Base-by-base conservation (phyloP, 768 basidiomycete species). In the Pisolithus marmoratus region DNA sequence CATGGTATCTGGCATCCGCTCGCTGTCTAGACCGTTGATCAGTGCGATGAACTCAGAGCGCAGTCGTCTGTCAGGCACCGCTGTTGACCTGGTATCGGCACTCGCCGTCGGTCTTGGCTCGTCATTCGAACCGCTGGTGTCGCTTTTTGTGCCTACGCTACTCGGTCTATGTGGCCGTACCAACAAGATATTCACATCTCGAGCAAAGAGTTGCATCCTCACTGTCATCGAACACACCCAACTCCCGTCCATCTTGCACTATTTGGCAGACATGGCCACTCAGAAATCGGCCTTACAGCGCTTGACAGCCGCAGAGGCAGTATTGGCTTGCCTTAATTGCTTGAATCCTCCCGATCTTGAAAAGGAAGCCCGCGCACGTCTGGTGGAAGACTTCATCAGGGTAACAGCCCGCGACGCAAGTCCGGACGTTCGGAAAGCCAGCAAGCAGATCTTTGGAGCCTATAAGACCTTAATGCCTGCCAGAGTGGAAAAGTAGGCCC, bases 281-380 rank as follows among this genome's bases (percentile, higher is more conserved):
- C 88, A 91, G 64, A 92, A 91, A 63, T 82, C 85, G 15, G 66
- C 72, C 19, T 77, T 80, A 2, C 70, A 85, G 26, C 78, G 91
- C 48, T 61, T 87, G 5, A 75, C 77, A 17, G 79, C 81, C n/a
- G 78, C 81, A 3, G 87, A 91, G 65, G 74, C 80, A 27, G 73
- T 83, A 0, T 62, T 90, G 46, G 73, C 76, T 15, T 85, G 83
- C 55, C 70, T 92, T 48, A 87, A 87, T 54, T 83, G 78, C 58
- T 84, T 83, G 63, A 89, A 87, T 66, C 89, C 88, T 8, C 86
- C 87, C 0, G 87, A 90, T 57, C 64, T 90, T 27, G 87, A 87
- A 65, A 85, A 79, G 63, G 86, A 89, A 44, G 54, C 70, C 0
- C 72, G 85, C 15, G 83, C 81, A 1, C 73, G 72, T 42, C 81